Conservation (phyloP, 75 land plant genomes). For the Larix kaempferi region DNA sequence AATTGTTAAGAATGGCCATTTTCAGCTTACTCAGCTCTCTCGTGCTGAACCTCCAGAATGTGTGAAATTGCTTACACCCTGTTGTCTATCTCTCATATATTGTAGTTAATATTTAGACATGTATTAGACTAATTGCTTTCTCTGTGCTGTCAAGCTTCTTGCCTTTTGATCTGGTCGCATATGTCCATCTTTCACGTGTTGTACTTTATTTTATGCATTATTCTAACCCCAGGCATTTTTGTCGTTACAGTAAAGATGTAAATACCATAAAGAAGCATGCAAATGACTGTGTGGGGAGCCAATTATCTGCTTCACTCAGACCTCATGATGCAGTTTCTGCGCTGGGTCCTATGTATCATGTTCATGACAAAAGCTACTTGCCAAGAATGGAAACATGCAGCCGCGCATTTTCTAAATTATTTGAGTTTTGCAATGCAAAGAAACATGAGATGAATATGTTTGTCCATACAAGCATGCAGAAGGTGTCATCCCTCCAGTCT, state of each 20-base stretch:
- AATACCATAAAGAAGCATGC: constrained; percentile 80
- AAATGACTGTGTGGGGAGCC: constrained; percentile 63
- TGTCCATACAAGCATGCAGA: constrained; percentile 87
- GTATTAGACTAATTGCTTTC: too few species aligned
- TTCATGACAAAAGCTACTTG: constrained; percentile 82
- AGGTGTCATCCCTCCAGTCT: constrained; percentile 68
- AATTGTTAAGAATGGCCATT: too few species aligned
- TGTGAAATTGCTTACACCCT: too few species aligned
- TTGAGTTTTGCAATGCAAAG: constrained; percentile 53
- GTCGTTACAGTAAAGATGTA: constrained; percentile 84
- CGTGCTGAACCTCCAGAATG: too few species aligned
- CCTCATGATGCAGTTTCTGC: constrained; percentile 99
- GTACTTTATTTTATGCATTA: not conserved
- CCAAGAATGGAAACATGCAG: constrained; percentile 78
- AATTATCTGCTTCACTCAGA: constrained; percentile 70
- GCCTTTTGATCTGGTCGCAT: too few species aligned
- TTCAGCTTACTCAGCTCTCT: too few species aligned
- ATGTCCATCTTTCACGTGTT: not conserved
- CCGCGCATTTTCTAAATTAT: constrained; percentile 47
- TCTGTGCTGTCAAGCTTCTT: too few species aligned
- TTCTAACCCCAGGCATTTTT: not conserved
- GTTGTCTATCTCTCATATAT: too few species aligned
- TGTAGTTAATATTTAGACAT: too few species aligned
- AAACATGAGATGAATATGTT: constrained; percentile 83
- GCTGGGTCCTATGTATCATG: constrained; percentile 95